Base-by-base conservation (phyloP, 2,329 filamentous ascomycete genomes). In the Calonectria pseudoreteaudii region DNA sequence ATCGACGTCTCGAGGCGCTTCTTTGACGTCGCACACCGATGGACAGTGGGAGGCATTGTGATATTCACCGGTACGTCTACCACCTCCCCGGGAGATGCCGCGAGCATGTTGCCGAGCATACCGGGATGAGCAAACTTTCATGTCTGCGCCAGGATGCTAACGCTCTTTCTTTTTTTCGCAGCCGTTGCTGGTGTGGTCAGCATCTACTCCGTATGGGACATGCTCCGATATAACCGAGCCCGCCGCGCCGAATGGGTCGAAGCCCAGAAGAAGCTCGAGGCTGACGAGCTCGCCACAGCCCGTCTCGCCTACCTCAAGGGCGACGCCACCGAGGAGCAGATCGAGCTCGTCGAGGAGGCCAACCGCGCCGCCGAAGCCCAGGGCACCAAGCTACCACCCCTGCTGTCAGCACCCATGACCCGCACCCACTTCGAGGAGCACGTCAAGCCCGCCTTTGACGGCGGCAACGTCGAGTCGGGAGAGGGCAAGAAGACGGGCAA, bases 241-340 rank as follows among this genome's bases (percentile, higher is more conserved):
- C 90, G 90, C 79, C 90, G 90, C 80, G 85, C 84, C 80, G 90
- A 92, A 82, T 92, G 91, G 86, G 80, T 89, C 79, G 87, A 89
- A 72, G 86, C 89, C 69, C 90, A 91, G 80, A 86, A 87, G 82
- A 84, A 87, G 74, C 85, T 91, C 80, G 86, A 88, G 66, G 87
- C 86, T 79, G 89, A 91, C 84, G 86, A 86, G 76, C 88, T 92
- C 70, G 87, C 89, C 76, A 86, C 87, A 75, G 90, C 90, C 66
- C 90, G 90, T 36, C 84, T 92, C 23, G 90, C 90, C 73, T 92
- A 91, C 84, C 89, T 92, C 85, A 88, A 88, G 74, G 89, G 89
- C 80, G 85, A 86, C 44, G 90, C 90, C 31, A 90, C 87, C 70
- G 87, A 89, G 56, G 90, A 90, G 60, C 90, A 92, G 82, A 86